Conservation (phyloP, 1,284 basidiomycete species). For the Hypsizygus ulmarius region DNA sequence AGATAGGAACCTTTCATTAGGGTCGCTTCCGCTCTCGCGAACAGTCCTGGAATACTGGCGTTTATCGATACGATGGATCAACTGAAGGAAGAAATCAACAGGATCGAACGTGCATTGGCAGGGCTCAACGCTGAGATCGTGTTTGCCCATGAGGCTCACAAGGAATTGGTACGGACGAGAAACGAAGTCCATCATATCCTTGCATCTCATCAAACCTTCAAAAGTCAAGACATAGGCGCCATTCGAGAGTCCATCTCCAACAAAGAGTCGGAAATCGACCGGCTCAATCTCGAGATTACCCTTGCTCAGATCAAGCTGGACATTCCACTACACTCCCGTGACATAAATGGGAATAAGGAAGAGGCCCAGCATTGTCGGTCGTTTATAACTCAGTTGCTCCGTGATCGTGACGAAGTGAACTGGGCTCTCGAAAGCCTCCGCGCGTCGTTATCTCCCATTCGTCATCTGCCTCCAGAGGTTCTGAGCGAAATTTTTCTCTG, state of each 20-base stretch:
- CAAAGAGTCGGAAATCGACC: not conserved
- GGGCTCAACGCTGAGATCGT: constrained; percentile 8
- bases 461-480: constrained; percentile 5
- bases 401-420: not conserved
- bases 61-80: too few relatives aligned
- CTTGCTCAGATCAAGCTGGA: too few relatives aligned
- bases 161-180: constrained; percentile 3
- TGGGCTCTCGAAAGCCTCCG: not conserved
- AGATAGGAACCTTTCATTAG: too few relatives aligned
- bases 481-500: constrained; percentile 24
- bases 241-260: constrained; percentile 1
- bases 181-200: constrained; percentile 7
- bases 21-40: too few relatives aligned
- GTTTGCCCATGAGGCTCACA: not conserved
- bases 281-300: not conserved
- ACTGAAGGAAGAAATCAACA: too few relatives aligned
- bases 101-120: not conserved
- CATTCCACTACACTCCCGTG: too few relatives aligned
- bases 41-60: too few relatives aligned
- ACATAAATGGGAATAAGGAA: too few relatives aligned
- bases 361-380: too few relatives aligned
- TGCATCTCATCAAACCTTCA: not conserved
- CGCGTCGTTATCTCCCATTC: constrained; percentile 3
- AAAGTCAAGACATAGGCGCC: not conserved
- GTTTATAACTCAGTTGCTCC: too few relatives aligned